Conservation (phyloP, 108 stramenopile genomes). For the Seminavis robusta region DNA sequence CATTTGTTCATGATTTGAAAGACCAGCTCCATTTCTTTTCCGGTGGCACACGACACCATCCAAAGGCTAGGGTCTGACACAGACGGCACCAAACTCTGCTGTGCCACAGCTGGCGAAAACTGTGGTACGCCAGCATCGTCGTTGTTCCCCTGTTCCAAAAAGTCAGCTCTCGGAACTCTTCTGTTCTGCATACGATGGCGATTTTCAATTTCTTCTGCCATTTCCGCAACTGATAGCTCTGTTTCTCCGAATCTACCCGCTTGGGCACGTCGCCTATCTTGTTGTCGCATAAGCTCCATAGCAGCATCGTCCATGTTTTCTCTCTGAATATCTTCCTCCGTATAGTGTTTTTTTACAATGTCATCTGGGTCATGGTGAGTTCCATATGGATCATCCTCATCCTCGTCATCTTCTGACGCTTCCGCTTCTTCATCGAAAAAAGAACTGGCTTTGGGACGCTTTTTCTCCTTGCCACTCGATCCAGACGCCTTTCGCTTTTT, state of each 20-base stretch:
- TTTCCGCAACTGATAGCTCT: constrained; percentile 56
- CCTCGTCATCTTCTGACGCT: constrained; percentile 72
- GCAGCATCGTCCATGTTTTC: constrained; percentile 89
- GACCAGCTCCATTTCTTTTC: constrained; percentile 88
- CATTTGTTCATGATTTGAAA: constrained; percentile 96
- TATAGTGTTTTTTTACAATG: constrained; percentile 66
- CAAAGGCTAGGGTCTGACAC: constrained; percentile 93
- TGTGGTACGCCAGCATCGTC: constrained; percentile 30
- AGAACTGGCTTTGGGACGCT: constrained; percentile 49
- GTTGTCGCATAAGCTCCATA: constrained; percentile 72
- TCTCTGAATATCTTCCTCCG: constrained; percentile 63
- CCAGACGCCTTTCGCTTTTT: constrained; percentile 20
- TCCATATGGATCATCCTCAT: constrained; percentile 74
- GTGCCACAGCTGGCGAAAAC: constrained; percentile 71
- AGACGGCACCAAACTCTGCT: constrained; percentile 89
- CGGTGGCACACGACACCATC: constrained; percentile 88
- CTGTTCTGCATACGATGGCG: constrained; percentile 75
- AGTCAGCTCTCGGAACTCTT: constrained; percentile 8
- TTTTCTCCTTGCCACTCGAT: constrained; percentile 29
- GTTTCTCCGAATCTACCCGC: constrained; percentile 22
- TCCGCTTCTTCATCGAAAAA: constrained; percentile 91
- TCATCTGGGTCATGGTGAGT: constrained; percentile 67
- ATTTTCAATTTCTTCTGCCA: constrained; percentile 84
- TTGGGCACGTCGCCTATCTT: constrained; percentile 80
- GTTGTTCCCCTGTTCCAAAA: constrained; percentile 10